Evolutionary conservation across 768 basidiomycete genomes (phyloP).

Genomic region (Mycena crocata): DNA sequence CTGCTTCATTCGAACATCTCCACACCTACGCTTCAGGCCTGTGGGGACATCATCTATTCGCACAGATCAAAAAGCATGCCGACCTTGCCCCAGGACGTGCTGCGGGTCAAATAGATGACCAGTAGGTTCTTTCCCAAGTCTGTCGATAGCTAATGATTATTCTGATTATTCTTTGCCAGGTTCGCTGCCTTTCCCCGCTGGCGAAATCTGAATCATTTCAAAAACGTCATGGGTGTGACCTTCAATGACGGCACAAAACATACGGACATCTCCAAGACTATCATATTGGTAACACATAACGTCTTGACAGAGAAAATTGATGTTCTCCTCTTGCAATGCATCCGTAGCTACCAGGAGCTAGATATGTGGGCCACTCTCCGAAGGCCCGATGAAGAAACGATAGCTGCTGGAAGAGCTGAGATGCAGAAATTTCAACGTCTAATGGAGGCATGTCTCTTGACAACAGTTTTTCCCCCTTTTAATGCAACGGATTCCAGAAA

Average conservation of each 20-base stretch:
- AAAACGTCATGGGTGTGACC: constrained; percentile 32
- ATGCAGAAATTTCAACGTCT: not conserved
- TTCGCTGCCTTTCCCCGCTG: constrained; percentile 45
- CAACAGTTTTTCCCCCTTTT: not conserved
- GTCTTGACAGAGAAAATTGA: constrained; percentile 9
- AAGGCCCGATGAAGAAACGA: not conserved
- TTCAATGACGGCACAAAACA: constrained; percentile 51
- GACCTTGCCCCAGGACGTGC: constrained; percentile 12
- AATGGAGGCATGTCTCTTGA: not conserved
- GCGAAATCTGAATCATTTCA: constrained; percentile 48
- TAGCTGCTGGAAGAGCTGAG: not conserved
- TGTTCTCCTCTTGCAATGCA: not conserved
- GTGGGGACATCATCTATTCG: constrained; percentile 43
- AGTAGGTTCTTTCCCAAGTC: constrained; percentile 40
- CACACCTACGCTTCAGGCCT: constrained; percentile 40
- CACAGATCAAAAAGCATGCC: constrained; percentile 39
- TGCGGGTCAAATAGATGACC: constrained; percentile 33
- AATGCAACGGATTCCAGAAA: not conserved
- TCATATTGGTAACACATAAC: constrained; percentile 43
- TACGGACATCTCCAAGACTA: constrained; percentile 47
- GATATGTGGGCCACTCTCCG: not conserved
- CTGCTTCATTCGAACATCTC: constrained; percentile 52
- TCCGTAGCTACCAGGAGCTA: not conserved
- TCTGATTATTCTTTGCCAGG: constrained; percentile 31
- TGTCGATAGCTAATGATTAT: too few relatives aligned